These are phyloP conservation scores for Ambrosia artemisiifolia DNA, from an alignment of 129 eudicot genomes.

Conservation along the genomic window DNA sequence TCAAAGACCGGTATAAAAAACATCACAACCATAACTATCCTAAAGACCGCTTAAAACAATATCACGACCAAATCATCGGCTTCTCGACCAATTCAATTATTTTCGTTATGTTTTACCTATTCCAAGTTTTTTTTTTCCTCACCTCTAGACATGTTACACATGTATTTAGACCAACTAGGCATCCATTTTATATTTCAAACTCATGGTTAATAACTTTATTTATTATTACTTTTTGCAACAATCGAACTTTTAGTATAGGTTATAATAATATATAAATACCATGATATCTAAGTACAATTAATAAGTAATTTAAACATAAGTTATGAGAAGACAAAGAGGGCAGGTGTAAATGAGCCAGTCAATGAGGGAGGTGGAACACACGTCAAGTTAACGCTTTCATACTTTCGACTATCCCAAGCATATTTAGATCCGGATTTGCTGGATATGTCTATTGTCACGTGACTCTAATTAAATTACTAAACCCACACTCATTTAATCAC, in stretches of 20 bases:
- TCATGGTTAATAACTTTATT: not conserved
- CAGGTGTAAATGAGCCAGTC: not conserved
- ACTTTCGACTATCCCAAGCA: not conserved
- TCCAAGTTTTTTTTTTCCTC: too few species aligned
- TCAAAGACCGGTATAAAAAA: too few species aligned
- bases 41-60: too few species aligned
- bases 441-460: constrained; percentile 3
- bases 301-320: not conserved
- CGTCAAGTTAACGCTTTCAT: constrained; percentile 22
- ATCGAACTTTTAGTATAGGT: not conserved
- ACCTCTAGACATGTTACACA: not conserved
- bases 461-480: not conserved
- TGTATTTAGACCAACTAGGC: not conserved
- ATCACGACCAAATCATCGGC: too few species aligned
- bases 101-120: too few species aligned
- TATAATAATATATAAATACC: not conserved
- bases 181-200: not conserved
- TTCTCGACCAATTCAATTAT: too few species aligned
- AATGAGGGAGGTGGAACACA: constrained; percentile 15
- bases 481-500: not conserved
- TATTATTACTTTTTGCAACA: not conserved
- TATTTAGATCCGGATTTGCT: constrained; percentile 14
- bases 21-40: too few species aligned
- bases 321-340: not conserved
- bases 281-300: not conserved